Conservation (phyloP, 169 alveolate genomes). For the Miamiensis avidus region DNA sequence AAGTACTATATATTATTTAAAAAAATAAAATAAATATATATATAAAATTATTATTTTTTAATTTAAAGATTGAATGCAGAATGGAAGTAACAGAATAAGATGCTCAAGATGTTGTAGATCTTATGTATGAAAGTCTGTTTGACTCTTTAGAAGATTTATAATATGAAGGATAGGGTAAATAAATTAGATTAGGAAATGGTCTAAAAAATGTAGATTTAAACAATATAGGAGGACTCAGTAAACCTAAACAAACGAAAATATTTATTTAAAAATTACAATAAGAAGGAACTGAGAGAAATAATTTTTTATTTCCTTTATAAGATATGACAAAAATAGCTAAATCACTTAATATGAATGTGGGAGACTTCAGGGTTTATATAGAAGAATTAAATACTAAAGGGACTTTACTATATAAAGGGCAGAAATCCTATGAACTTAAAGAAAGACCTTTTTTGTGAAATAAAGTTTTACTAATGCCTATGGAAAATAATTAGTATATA, state of each 20-base stretch:
- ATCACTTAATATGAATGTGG: constrained; percentile 16
- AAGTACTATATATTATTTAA: constrained; percentile 66
- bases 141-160: constrained; percentile 33
- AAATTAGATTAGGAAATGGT: background rate
- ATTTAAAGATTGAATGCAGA: constrained; percentile 57
- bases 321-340: constrained; percentile 16
- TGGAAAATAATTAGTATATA: too few species aligned
- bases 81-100: constrained; percentile 48
- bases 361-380: constrained; percentile 18
- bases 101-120: constrained; percentile 62
- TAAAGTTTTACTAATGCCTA: too few species aligned
- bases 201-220: constrained; percentile 9
- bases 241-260: constrained; percentile 8
- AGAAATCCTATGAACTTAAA: constrained; percentile 13
- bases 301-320: background rate
- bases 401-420: constrained; percentile 9
- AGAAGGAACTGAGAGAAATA: constrained; percentile 5
- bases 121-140: constrained; percentile 55
- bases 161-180: background rate
- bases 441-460: background rate
- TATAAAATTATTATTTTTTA: constrained; percentile 41
- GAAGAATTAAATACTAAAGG: background rate
- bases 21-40: constrained; percentile 25
- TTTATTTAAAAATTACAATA: constrained; percentile 8
- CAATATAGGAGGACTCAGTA: constrained; percentile 5